Conservation (phyloP, 2,329 filamentous ascomycete species). For the Microascus cirrosus region DNA sequence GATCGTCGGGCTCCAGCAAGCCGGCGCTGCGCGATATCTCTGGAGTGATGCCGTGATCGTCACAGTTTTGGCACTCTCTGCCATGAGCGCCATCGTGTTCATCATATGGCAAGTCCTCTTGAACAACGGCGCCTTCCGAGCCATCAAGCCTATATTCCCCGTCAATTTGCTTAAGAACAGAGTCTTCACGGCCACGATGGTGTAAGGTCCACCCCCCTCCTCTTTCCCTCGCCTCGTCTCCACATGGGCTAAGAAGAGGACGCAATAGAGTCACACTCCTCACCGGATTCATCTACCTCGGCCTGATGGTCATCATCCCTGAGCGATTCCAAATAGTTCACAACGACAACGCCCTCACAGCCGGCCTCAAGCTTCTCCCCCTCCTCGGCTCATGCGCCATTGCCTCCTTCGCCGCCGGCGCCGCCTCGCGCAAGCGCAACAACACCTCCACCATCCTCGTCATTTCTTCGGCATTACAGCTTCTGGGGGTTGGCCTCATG, state of each 20-base stretch:
- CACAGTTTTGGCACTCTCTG: conserved; percentile 32
- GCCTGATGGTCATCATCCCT: conserved; percentile 46
- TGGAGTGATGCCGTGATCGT: conserved; percentile 44
- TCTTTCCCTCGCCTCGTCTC: not conserved
- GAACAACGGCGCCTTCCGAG: conserved; percentile 19
- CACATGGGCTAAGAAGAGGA: not conserved
- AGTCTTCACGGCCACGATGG: conserved; percentile 37
- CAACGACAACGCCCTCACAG: conserved; percentile 36
- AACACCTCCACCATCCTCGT: conserved; percentile 40
- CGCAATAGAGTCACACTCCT: conserved; percentile 38
- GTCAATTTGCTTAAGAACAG: conserved; percentile 33
- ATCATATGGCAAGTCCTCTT: conserved; percentile 38
- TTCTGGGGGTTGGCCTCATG: conserved; percentile 40
- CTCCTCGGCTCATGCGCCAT: conserved; percentile 45
- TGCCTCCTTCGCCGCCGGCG: conserved; percentile 43
- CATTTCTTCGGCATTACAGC: conserved; percentile 35
- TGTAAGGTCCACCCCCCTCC: too few species aligned
- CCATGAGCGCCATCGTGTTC: conserved; percentile 35
- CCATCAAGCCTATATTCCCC: conserved; percentile 44
- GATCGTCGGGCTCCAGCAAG: conserved; percentile 46
- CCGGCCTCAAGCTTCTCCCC: conserved; percentile 46
- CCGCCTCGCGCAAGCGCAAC: conserved; percentile 40
- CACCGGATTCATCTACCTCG: conserved; percentile 45
- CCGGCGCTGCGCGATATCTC: conserved; percentile 35
- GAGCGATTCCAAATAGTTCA: conserved; percentile 51